Base-by-base conservation (phyloP, 495 filamentous ascomycete genomes). In the Aspergillus coremiiformis region DNA sequence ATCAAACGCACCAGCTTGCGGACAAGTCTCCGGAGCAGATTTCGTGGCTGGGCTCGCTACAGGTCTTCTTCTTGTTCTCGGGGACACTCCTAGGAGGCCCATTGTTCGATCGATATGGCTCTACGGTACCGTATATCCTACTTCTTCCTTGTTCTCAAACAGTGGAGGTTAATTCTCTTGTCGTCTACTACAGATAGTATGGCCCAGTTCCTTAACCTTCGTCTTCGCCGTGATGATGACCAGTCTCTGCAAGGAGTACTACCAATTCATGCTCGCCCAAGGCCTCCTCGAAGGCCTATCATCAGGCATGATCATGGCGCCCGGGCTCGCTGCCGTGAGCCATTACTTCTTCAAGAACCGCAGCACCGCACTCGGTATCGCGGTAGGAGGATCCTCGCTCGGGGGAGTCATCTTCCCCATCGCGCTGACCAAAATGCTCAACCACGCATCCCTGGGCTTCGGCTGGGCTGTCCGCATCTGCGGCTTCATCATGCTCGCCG, bases 391-490 rank as follows among this genome's bases (percentile, higher is more conserved):
- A 9, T 68, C 69, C 4, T 64, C 63, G 8, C 23, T 69, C 8
- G 67, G 62, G 3, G 66, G 71, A 19, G 45, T 69, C 6, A 62
- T 66, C n/a, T 57, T 61, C 47, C 64, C 66, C 5, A 53, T 70
- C 17, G 58, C 55, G 15, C 19, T 64, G 33, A 53, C 43, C 22
- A 29, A 46, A 10, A 55, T 71, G 39, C 46, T 65, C 19, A 23
- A 59, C 11, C 33, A 45, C 20, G 4, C 24, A 4, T 27, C 24
- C 8, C 49, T 54, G 24, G 44, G 52, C 0, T 88, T 88, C 62
- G 64, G 70, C 2, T 84, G 82, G 83, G 80, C 84, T 0, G 73
- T 86, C n/a, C 70, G 85, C 39, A 66, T 75, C 5, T 65, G 85
- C 45, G 86, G 76, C 0, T 83, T 86, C 62, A 71, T 88, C 42